Conservation (phyloP, 2,329 filamentous ascomycete species). For the Xylariaceae sp. region DNA sequence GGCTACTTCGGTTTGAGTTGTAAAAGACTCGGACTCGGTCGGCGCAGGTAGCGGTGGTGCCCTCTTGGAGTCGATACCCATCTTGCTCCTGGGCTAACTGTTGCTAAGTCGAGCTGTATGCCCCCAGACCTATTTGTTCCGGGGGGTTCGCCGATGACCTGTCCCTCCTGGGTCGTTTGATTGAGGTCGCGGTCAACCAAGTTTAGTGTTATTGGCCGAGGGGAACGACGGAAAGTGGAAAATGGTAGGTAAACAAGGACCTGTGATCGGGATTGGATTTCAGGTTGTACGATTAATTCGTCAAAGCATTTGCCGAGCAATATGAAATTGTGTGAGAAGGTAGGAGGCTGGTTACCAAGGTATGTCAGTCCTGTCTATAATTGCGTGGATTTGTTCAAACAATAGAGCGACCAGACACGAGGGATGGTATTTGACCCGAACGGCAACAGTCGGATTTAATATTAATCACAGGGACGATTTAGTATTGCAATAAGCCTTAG, state of each 20-base stretch:
- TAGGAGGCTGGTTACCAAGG: constrained; percentile 11
- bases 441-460: constrained; percentile 18
- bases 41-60: constrained; percentile 76
- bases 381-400: constrained; percentile 3
- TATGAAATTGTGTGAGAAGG: constrained; percentile 6
- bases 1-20: constrained; percentile 67
- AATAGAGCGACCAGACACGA: constrained; percentile 4
- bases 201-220: constrained; percentile 7
- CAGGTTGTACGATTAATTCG: not conserved
- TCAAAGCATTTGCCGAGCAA: constrained; percentile 13
- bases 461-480: constrained; percentile 4
- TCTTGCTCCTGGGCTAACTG: constrained; percentile 45
- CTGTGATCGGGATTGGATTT: constrained; percentile 11
- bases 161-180: constrained; percentile 10
- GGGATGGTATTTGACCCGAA: constrained; percentile 1
- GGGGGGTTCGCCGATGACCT: constrained; percentile 3
- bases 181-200: constrained; percentile 2
- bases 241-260: constrained; percentile 7
- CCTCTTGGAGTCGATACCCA: constrained; percentile 62
- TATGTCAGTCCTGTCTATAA: constrained; percentile 14
- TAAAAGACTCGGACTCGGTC: constrained; percentile 73
- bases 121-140: constrained; percentile 28
- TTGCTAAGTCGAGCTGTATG: constrained; percentile 28
- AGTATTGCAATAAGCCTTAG: not conserved
- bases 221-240: not conserved